Evolutionary conservation across 2,329 filamentous ascomycete species (phyloP), one percentile per base, ranked within the genome.

Genomic region (Huntiella omanensis): DNA sequence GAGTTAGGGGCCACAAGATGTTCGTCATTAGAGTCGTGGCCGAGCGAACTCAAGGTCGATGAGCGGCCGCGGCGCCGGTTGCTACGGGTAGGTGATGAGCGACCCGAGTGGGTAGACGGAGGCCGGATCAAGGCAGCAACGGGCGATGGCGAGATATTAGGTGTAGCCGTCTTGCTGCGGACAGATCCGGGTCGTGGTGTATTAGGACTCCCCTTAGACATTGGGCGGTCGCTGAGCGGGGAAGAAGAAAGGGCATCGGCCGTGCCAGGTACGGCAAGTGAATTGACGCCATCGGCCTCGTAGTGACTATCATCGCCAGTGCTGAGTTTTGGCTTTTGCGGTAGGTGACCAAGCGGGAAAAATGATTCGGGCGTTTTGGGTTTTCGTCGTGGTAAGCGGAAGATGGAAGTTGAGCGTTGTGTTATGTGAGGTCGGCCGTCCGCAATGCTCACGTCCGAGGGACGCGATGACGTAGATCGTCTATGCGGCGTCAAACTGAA

Each of bases 271-370:
- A 50, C 45, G 15, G 42, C 35, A 7, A 50, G 33, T 4, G 41
- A 40, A 28, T 36, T 42, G 19, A 45, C 47, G 19, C 33, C 34
- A 15, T 50, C 45, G 7, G 48, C 47, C 19, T 50, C 45, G 12
- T 45, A 45, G 22, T 50, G 45, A 16, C 43, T 43, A 15, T 49
- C 48, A 15, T 49, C 48, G 8, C 48, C 48, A 13, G 42, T 44
- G 33, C 48, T 50, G 4, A 43, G 35, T 54, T 62, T 74, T 52
- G 75, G 70, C 60, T 81, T 86, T 52, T 81, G 77, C 36, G 85
- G 86, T n/a, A 96, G 68, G 49, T 88, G 80, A 34, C 81, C 77
- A 28, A 96, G 64, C 3, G 88, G 87, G 55, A 96, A 96, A 33
- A 96, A 65, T 3, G 83, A 73, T 22, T 75, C 78, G 34, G 77